phyloP scores from a whole-genome alignment of 371 early-diverging fungal genomes.

The Parasitella parasitica region DNA sequence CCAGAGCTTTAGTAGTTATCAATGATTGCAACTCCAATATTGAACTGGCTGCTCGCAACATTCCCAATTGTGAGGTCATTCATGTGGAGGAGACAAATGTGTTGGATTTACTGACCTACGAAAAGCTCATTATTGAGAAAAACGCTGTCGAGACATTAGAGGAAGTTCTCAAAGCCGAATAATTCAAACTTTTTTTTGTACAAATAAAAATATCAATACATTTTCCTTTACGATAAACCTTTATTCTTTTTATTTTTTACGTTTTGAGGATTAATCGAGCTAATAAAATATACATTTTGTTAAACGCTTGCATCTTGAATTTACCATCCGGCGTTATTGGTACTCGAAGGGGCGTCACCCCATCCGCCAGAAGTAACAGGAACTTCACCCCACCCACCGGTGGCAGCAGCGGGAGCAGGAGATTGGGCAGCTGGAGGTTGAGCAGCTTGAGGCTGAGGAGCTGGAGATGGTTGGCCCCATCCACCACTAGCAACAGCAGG shows the following conservation, averaged over 20 bases:
- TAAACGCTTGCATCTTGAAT: background rate
- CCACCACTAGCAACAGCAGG: too few relatives aligned
- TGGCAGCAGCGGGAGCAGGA: constrained; percentile 10
- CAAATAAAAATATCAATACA: background rate
- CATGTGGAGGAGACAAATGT: constrained; percentile 77
- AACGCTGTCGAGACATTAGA: constrained; percentile 70
- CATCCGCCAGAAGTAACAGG: constrained; percentile 31
- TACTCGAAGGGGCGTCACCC: constrained; percentile 32
- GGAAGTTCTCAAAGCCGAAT: constrained; percentile 36
- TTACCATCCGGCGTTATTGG: constrained; percentile 32
- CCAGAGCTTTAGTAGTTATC: constrained; percentile 52
- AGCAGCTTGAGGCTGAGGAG: constrained; percentile 14
- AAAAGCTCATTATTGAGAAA: constrained; percentile 79
- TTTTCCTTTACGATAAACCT: background rate
- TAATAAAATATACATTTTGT: background rate
- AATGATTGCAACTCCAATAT: constrained; percentile 51
- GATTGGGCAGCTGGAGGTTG: constrained; percentile 16
- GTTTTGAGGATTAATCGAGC: background rate
- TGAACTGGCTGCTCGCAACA: constrained; percentile 68
- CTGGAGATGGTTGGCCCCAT: too few relatives aligned
- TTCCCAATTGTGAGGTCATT: constrained; percentile 65
- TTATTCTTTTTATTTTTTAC: constrained; percentile 4
- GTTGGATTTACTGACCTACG: constrained; percentile 72
- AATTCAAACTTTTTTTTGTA: background rate
- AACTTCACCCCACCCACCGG: constrained; percentile 39